Conservation (phyloP, 23 red algal species). For the Gracilaria domingensis region DNA sequence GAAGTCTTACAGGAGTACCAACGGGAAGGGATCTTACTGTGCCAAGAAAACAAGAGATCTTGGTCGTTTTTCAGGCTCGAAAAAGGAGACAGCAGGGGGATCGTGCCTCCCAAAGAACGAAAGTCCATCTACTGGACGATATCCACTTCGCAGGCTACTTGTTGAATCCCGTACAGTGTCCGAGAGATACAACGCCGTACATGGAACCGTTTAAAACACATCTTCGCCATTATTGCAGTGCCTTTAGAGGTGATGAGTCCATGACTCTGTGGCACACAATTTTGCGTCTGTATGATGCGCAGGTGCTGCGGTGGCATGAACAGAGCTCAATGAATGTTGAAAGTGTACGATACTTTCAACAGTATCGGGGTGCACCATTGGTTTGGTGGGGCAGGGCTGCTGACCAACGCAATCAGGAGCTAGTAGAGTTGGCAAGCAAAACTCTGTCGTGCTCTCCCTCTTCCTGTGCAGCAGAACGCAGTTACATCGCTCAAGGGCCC, state of each 20-base stretch:
- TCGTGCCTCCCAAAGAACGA: constrained; percentile 3
- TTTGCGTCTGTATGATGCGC: background rate
- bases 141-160: constrained; percentile 19
- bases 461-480: constrained; percentile 39
- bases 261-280: too few relatives aligned
- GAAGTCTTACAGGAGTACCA: background rate
- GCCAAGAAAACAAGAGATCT: background rate
- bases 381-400: constrained; percentile 6
- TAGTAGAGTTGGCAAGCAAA: constrained; percentile 19
- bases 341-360: too few relatives aligned
- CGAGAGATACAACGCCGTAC: constrained; percentile 9
- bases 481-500: constrained; percentile 19
- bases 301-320: background rate
- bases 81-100: background rate
- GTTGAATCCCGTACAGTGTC: constrained; percentile 18
- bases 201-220: constrained; percentile 1
- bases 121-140: constrained; percentile 41
- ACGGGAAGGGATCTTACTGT: background rate
- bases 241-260: too few relatives aligned
- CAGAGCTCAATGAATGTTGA: constrained; percentile 12
- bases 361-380: too few relatives aligned
- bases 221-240: too few relatives aligned
- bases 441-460: constrained; percentile 29
- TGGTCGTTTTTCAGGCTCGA: background rate
- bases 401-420: background rate